Base-by-base conservation (phyloP, 352 stramenopile genomes). In the Phytophthora sojae region DNA sequence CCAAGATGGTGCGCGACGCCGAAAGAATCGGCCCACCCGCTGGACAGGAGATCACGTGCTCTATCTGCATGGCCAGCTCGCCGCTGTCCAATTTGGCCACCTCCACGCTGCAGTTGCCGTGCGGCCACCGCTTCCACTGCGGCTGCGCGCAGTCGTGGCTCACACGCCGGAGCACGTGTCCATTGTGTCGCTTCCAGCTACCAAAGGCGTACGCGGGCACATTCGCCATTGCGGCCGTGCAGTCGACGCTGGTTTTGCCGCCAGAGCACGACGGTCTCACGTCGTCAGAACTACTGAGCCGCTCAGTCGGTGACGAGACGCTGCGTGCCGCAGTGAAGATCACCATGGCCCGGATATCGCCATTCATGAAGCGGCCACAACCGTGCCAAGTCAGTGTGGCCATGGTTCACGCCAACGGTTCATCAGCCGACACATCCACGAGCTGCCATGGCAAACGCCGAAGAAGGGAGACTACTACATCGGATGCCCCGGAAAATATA, bases 91-190 rank as follows among this genome's bases (percentile, higher is more conserved):
- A 12, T n/a, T 26, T 19, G 26, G 9, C 85, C 8, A 97, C 51
- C 17, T 19, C 42, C 6, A 32, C 49, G 25, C 81, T 89, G 23
- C 62, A 79, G 14, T 76, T 98, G 37, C 90, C 94, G 25, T 99
- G 96, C 69, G 81, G 85, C 44, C 96, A 99, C 78, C 65, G 86
- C 37, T 99, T 98, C 77, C 96, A 99, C 75, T 71, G 87, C n/a
- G 73, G 78, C 42, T 99, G 96, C 80, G 90, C 98, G 56, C 69
- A 88, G 50, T 90, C 83, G 25, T 99, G 97, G 96, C 91, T 98
- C 42, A 71, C 85, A 53, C 91, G 93, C 56, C 90, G 97, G 63
- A 86, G 80, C 52, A 96, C 92, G 30, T 99, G 96, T 75, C 95
- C 95, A 15, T 90, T 97, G 15, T 99, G 96, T 71, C 96, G 97